These are phyloP conservation scores for Buddleja alternifolia DNA, from an alignment of 257 asterid genomes.

Conservation along the genomic window DNA sequence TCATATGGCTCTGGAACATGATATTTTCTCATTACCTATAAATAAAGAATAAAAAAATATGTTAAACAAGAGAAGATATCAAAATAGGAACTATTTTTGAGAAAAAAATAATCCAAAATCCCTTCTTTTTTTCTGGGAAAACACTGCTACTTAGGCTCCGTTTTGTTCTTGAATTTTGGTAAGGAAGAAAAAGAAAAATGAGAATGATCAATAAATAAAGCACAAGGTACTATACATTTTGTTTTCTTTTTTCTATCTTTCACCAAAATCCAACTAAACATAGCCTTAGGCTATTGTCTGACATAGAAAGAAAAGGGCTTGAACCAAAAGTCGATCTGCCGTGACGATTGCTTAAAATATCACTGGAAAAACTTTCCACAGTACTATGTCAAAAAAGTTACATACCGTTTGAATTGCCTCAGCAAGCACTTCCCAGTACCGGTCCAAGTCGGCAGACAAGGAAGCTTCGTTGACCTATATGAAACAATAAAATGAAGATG, in stretches of 20 bases:
- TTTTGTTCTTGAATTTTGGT: background rate
- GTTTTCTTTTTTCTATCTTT: too few relatives aligned
- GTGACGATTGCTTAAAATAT: background rate
- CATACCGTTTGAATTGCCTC: conserved; percentile 97
- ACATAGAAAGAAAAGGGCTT: too few relatives aligned
- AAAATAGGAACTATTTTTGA: background rate
- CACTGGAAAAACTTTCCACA: background rate
- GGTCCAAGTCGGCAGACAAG: conserved; percentile 64
- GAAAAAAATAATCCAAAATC: background rate
- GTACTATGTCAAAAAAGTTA: conserved; percentile 7
- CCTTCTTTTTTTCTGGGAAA: too few relatives aligned
- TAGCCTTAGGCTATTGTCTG: too few relatives aligned
- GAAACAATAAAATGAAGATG: conserved; percentile 7
- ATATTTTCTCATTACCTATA: conserved; percentile 88
- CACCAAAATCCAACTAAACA: too few relatives aligned
- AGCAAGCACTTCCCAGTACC: conserved; percentile 93
- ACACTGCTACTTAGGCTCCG: too few relatives aligned
- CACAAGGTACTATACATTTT: too few relatives aligned
- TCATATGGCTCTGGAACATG: conserved; percentile 93
- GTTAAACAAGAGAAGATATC: background rate
- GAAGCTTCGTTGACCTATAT: conserved; percentile 76
- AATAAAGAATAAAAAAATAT: background rate
- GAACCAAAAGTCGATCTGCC: too few relatives aligned
- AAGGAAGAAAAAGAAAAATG: too few relatives aligned
- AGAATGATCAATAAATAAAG: too few relatives aligned